Base-by-base conservation (phyloP, 2,329 filamentous ascomycete genomes). In the Fusarium oligoseptatum region DNA sequence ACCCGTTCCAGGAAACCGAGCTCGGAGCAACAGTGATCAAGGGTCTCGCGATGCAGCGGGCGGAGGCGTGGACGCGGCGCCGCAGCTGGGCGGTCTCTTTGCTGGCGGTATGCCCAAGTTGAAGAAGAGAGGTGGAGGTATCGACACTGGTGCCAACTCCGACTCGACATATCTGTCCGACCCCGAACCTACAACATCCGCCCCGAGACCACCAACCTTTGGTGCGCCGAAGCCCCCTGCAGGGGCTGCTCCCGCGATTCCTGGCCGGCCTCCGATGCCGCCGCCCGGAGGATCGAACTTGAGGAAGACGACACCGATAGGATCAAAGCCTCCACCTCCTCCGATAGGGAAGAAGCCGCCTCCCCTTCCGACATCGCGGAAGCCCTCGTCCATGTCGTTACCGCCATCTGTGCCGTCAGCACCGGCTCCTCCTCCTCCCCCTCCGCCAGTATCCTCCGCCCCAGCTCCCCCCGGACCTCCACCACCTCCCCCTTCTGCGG, bases 101-200 rank as follows among this genome's bases (percentile, higher is more conserved):
- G 95, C 94, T 1, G 95, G 95, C 39, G 97, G 96, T 41, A 98
- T 98, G 90, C 97, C 97, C 3, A 98, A 98, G 85, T 82, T 99
- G 79, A 94, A 94, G 82, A 98, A 97, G 86, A 89, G 92, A 5
- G 93, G 92, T 4, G 93, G 95, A 66, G 95, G 94, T 57, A 87
- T 96, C 68, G 89, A 95, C 82, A 96, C 94, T 2, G 94, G 87
- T 66, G 84, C 84, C 10, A 81, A 78, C 43, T 68, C 79, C 72
- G 91, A 91, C 74, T 90, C 94, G 36, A 91, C 94, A 70, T 96
- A 96, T 80, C 84, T 93, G 63, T 95, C 94, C 68, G 95, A 98
- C 80, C 91, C 93, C n/a, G 82, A 83, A 68, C 76, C 76, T 9
- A 76, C 67, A 29, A 68, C 70, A n/a, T 81, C 81, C 36, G 89